Evolutionary conservation across 129 eudicot genomes (phyloP), one percentile per base, ranked within the genome.

Genomic region (Cynara cardunculus): DNA sequence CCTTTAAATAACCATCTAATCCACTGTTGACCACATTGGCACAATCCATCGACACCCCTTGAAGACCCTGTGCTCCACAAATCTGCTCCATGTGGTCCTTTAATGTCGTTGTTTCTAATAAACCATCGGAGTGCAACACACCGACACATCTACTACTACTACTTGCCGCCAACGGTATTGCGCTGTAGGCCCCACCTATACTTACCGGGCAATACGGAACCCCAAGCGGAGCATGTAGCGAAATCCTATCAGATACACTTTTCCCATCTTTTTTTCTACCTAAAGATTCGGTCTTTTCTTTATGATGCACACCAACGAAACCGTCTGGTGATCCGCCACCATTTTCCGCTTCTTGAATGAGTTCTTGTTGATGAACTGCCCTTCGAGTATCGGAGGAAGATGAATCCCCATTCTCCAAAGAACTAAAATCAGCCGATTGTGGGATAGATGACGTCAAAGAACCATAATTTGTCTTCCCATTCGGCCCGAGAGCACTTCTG

Each of bases 51-150:
- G 98, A 85, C 78, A 96, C 93, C 71, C 88, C 91, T 89, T 88
- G 92, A 75, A 90, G 88, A 41, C 97, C 95, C 27, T 90, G 88
- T 25, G 80, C 26, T 28, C 82, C 35, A 14, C 88, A 88, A 88
- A 92, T 89, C 83, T 88, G 93, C 86, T 89, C 95, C 99, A 96
- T 89, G 11, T 76, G 88, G 81, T 93, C 91, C 86, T 87, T 89
- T 72, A 96, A 65, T 46, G 83, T 78, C 49, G 73, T 34, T 11
- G 91, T 86, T 73, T 92, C 99, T 84, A 87, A 86, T 82, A 96
- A 81, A 78, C 83, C 89, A 61, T 89, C 98, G 56, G 25, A 74
- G 75, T 76, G 87, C 77, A 84, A 80, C 28, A 81, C 76, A 84
- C 91, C 82, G 26, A 70, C 83, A 82, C 35, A 74, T 82, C 75